Conservation (phyloP, 257 asterid genomes). For the Solanum peruvianum region DNA sequence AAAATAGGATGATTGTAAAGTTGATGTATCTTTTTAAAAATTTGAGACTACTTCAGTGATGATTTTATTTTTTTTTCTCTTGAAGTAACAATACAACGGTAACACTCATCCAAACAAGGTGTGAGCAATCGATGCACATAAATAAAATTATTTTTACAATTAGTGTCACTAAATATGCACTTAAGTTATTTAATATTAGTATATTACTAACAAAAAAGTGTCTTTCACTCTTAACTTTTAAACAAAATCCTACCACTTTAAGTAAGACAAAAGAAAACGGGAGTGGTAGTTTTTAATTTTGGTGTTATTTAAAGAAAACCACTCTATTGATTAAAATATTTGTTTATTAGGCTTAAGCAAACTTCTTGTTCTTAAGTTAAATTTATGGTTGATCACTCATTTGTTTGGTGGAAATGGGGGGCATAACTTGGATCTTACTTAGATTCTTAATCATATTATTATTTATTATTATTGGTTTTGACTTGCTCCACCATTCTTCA, state of each 20-base stretch:
- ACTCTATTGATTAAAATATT: not conserved
- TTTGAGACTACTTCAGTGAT: rapidly evolving
- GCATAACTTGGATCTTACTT: not conserved
- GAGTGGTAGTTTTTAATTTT: not conserved
- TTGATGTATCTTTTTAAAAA: no score
- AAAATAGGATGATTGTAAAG: no score
- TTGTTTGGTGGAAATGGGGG: not conserved
- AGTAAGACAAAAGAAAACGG: not conserved
- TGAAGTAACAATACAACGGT: no score
- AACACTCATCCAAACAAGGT: no score
- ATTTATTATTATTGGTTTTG: not conserved
- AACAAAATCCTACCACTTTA: not conserved
- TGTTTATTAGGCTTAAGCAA: not conserved
- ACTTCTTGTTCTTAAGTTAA: not conserved
- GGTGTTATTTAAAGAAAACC: not conserved
- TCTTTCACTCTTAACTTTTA: not conserved
- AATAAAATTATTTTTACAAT: no score
- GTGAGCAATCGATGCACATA: not conserved
- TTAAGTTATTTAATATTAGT: no score
- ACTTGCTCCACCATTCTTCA: not conserved
- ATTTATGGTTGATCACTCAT: not conserved
- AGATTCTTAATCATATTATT: not conserved
- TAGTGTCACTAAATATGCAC: not conserved
- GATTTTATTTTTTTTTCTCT: no score
- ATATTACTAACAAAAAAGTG: not conserved